These are phyloP conservation scores for Tricladium varicosporioides DNA, from an alignment of 2,329 filamentous ascomycete species.

Conservation along the genomic window DNA sequence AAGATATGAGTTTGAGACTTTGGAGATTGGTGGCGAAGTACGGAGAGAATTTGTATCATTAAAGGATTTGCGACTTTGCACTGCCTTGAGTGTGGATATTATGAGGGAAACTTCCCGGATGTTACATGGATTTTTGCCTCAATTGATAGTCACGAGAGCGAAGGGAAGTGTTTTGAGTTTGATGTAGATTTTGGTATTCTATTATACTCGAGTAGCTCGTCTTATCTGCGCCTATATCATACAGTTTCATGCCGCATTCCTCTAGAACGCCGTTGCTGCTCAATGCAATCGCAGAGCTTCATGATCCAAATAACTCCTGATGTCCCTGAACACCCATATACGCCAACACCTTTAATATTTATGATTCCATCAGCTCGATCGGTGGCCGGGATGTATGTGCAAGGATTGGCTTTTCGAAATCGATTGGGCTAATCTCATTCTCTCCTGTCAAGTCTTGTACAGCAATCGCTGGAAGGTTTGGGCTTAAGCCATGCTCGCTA, in stretches of 20 bases:
- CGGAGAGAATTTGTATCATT: too few species aligned
- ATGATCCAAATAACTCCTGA: background rate
- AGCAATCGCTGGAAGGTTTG: constrained; percentile 60
- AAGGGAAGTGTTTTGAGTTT: background rate
- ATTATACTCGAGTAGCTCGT: background rate
- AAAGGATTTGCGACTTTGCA: too few species aligned
- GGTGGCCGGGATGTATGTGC: constrained; percentile 63
- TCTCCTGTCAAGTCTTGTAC: constrained; percentile 65
- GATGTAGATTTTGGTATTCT: background rate
- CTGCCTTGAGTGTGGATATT: background rate
- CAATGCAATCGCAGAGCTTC: constrained; percentile 27
- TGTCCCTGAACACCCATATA: background rate
- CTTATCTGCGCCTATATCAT: constrained; percentile 6
- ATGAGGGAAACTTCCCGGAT: background rate
- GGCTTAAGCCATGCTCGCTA: constrained; percentile 51
- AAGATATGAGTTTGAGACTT: background rate
- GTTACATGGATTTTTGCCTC: background rate
- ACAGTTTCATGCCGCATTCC: constrained; percentile 10
- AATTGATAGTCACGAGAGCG: too few species aligned
- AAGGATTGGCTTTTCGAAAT: constrained; percentile 47
- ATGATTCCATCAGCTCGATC: constrained; percentile 57
- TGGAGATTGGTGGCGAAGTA: background rate
- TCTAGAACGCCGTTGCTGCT: constrained; percentile 16
- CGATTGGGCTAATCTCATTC: constrained; percentile 40
- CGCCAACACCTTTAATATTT: background rate